phyloP scores from a whole-genome alignment of 768 basidiomycete species.

The Botryobasidium botryosum region DNA sequence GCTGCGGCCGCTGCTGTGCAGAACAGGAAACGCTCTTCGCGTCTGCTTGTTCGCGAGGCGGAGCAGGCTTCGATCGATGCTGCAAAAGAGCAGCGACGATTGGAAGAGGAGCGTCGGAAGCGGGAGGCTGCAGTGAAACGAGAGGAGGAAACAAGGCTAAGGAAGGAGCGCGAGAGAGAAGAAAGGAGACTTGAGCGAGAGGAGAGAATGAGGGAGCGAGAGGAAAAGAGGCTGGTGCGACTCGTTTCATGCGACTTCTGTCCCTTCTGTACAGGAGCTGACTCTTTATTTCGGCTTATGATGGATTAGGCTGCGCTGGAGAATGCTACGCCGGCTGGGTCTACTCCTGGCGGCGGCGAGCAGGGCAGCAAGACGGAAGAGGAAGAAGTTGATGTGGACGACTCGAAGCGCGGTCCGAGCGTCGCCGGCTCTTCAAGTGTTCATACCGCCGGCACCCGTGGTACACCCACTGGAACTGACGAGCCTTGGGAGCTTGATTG shows the following conservation, averaged over 20 bases:
- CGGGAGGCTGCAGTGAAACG: slow-evolving; percentile 53
- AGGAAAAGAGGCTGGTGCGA: slow-evolving; percentile 12
- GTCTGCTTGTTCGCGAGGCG: slow-evolving; percentile 64
- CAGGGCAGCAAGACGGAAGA: slow-evolving; percentile 1
- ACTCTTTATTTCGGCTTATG: background rate
- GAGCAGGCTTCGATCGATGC: slow-evolving; percentile 32
- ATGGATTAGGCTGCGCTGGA: background rate
- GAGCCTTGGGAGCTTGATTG: slow-evolving; percentile 81
- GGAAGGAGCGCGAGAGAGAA: slow-evolving; percentile 8
- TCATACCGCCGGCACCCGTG: slow-evolving; percentile 15
- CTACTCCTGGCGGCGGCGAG: background rate
- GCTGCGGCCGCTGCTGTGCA: background rate
- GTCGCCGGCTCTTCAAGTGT: background rate
- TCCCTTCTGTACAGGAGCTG: background rate
- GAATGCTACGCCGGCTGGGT: background rate
- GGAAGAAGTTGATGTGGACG: slow-evolving; percentile 5
- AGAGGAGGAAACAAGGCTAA: slow-evolving; percentile 17
- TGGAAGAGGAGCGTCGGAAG: slow-evolving; percentile 34
- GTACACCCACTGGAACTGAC: slow-evolving; percentile 31
- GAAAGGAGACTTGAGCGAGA: slow-evolving; percentile 22
- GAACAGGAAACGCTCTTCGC: slow-evolving; percentile 70
- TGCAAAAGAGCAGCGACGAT: slow-evolving; percentile 36
- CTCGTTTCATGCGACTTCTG: background rate
- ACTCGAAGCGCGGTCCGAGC: background rate
- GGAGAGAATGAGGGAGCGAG: slow-evolving; percentile 19